Conservation (phyloP, 345 rosid species). For the Geranium brycei region DNA sequence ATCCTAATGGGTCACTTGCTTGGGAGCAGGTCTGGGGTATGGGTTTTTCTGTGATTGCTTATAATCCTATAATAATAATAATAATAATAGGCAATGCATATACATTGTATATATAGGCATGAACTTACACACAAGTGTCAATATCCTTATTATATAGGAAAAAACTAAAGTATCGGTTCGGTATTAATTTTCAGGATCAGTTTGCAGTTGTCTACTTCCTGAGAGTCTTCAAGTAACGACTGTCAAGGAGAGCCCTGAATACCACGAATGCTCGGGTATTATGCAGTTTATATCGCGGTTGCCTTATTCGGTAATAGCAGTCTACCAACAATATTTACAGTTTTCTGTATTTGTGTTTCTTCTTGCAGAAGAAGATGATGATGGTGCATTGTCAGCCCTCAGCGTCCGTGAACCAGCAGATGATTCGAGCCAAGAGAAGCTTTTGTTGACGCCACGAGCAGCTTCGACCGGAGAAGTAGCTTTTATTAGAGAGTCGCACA, state of each 20-base stretch:
- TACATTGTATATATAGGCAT: too few species aligned
- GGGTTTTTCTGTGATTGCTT: too few species aligned
- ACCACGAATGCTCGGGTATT: slow-evolving; percentile 34
- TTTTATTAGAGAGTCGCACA: slow-evolving; percentile 34
- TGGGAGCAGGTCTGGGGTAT: too few species aligned
- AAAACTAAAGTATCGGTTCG: too few species aligned
- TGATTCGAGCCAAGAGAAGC: slow-evolving; percentile 41
- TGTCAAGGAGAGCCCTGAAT: slow-evolving; percentile 51
- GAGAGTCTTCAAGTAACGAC: slow-evolving; percentile 66
- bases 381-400: slow-evolving; percentile 25
- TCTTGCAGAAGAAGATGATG: slow-evolving; percentile 34
- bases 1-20: too few species aligned
- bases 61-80: too few species aligned
- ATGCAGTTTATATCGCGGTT: not conserved
- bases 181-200: slow-evolving; percentile 29
- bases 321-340: not conserved
- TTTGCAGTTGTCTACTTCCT: slow-evolving; percentile 68
- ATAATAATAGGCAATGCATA: too few species aligned
- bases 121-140: too few species aligned
- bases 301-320: not conserved
- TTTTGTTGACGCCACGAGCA: slow-evolving; percentile 26
- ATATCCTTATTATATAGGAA: too few species aligned
- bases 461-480: slow-evolving; percentile 24
- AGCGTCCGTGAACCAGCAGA: slow-evolving; percentile 33
- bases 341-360: slow-evolving; percentile 3